phyloP scores from a whole-genome alignment of 2,329 filamentous ascomycete species.

The Aspergillus versicolor region DNA sequence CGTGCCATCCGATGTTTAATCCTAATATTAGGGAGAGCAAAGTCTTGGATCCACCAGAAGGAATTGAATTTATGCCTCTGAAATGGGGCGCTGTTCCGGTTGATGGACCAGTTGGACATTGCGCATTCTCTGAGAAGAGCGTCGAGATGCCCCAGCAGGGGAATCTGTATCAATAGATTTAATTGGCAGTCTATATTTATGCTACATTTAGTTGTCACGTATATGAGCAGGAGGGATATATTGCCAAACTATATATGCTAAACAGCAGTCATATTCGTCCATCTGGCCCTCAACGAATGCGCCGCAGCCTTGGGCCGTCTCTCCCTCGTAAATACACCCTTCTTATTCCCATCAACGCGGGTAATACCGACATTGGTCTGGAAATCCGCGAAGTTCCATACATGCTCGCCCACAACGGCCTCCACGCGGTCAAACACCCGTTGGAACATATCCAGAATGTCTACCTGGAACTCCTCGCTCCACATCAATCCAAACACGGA shows the following conservation, averaged over 20 bases:
- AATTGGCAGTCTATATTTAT: too few relatives aligned
- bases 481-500: constrained; percentile 24
- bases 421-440: constrained; percentile 30
- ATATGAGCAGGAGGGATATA: too few relatives aligned
- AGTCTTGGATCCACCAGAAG: too few relatives aligned
- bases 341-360: constrained; percentile 2
- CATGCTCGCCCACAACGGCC: constrained; percentile 26
- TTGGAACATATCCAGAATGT: constrained; percentile 28
- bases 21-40: too few relatives aligned
- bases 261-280: neutral
- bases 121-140: too few relatives aligned
- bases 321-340: neutral
- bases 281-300: neutral
- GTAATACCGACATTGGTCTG: neutral
- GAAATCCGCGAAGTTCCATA: constrained; percentile 4
- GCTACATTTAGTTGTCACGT: too few relatives aligned
- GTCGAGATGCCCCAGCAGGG: too few relatives aligned
- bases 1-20: too few relatives aligned
- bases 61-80: too few relatives aligned
- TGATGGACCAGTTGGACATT: too few relatives aligned
- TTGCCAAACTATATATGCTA: neutral
- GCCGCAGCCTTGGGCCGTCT: constrained; percentile 1
- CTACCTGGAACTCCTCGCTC: constrained; percentile 30
- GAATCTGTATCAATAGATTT: too few relatives aligned
- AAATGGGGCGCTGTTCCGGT: too few relatives aligned